A percentile compares a stretch with the other conserved stretches of the same genome.
Evolutionary conservation across 352 stramenopile genomes (phyloP).

Genomic region (Globisporangium solare): DNA sequence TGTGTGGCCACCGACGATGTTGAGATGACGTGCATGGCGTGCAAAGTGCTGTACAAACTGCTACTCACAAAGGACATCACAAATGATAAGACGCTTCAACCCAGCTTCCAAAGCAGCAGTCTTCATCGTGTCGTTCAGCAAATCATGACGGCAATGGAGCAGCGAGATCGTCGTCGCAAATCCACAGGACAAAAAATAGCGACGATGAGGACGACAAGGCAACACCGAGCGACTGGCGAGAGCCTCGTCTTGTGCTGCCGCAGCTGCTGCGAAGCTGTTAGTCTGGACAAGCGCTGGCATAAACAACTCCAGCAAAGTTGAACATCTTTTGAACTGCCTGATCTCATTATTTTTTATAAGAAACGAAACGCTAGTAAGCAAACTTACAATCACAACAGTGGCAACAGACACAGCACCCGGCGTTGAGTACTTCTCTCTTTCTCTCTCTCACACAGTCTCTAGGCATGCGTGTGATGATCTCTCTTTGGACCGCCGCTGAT

Average conservation of each 20-base stretch:
- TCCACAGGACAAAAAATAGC: slow-evolving; percentile 4
- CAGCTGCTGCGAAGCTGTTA: slow-evolving; percentile 34
- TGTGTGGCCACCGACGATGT: slow-evolving; percentile 54
- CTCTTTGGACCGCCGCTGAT: slow-evolving; percentile 17
- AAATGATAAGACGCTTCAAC: background rate
- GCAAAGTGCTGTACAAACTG: slow-evolving; percentile 86
- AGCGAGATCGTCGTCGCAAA: background rate
- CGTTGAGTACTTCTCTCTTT: background rate
- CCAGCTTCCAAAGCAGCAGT: slow-evolving; percentile 9
- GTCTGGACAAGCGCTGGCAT: slow-evolving; percentile 12
- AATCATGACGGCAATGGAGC: slow-evolving; percentile 21
- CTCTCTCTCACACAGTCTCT: background rate
- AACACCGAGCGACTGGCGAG: slow-evolving; percentile 14
- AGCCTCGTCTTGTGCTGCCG: slow-evolving; percentile 38
- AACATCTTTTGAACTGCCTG: too few species aligned
- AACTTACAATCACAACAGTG: background rate
- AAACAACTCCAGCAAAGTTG: background rate
- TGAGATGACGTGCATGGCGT: slow-evolving; percentile 70
- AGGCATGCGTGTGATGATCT: background rate
- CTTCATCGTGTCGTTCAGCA: slow-evolving; percentile 28
- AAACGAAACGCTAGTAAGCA: slow-evolving; percentile 1
- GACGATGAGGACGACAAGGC: slow-evolving; percentile 13
- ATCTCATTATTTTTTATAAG: background rate
- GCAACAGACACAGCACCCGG: too few species aligned
- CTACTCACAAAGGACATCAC: slow-evolving; percentile 26